Percentiles rank a stretch among this genome's conserved stretches.
phyloP scores from a whole-genome alignment of 169 alveolate species.

The Babesia bovis region DNA sequence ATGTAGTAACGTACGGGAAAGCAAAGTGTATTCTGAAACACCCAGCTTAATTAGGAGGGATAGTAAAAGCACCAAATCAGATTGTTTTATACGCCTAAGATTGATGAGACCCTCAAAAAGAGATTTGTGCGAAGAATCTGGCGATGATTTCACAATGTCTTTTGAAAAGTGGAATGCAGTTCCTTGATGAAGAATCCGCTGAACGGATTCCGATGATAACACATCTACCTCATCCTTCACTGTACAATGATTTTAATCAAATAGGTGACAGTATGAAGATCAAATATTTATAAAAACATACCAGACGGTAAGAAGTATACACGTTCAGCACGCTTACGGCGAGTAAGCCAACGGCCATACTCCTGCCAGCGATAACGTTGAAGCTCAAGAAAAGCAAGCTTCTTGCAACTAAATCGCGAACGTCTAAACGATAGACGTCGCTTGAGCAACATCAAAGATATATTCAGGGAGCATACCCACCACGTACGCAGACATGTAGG shows the following conservation, averaged over 20 bases:
- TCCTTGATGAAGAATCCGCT: conserved; percentile 63
- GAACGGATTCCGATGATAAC: conserved; percentile 54
- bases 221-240: conserved; percentile 50
- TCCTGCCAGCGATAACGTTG: conserved; percentile 45
- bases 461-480: neutral
- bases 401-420: conserved; percentile 52
- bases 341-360: conserved; percentile 38
- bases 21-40: conserved; percentile 6
- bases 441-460: conserved; percentile 27
- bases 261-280: neutral
- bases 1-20: conserved; percentile 24
- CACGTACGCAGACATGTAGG: neutral
- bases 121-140: conserved; percentile 12
- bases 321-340: conserved; percentile 47
- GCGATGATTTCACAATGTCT: neutral
- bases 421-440: conserved; percentile 40
- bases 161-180: conserved; percentile 57
- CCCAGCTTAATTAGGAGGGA: conserved; percentile 30
- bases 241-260: neutral
- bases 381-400: conserved; percentile 53
- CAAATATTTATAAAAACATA: conserved; percentile 2
- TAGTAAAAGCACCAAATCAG: conserved; percentile 28
- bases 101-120: conserved; percentile 40
- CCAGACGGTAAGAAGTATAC: conserved; percentile 55
- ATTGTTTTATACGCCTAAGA: conserved; percentile 17